These are phyloP conservation scores for Dichomitus squalens DNA, from an alignment of 1,284 basidiomycete species.

Conservation along the genomic window DNA sequence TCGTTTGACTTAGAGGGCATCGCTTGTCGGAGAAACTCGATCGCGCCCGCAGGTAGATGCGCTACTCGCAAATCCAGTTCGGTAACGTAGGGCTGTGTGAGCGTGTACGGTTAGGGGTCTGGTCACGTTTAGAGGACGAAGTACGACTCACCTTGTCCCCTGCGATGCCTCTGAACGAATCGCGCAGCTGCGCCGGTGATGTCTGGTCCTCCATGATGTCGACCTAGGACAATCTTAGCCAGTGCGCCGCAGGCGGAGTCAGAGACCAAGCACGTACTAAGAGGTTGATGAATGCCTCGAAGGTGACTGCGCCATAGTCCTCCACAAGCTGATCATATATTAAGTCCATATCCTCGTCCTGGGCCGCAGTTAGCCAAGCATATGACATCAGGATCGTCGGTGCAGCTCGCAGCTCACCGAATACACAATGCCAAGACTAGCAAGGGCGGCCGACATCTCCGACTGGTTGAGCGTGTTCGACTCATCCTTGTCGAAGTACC, in stretches of 20 bases:
- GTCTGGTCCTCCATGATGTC: constrained; percentile 97
- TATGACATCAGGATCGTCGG: background rate
- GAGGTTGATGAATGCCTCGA: constrained; percentile 94
- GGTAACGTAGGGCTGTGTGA: constrained; percentile 82
- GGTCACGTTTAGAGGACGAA: constrained; percentile 6
- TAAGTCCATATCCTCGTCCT: constrained; percentile 87
- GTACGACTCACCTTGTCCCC: constrained; percentile 72
- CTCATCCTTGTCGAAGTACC: constrained; percentile 95
- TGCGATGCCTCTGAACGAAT: constrained; percentile 92
- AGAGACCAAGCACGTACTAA: constrained; percentile 54
- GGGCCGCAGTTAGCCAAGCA: constrained; percentile 12
- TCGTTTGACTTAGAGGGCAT: constrained; percentile 62
- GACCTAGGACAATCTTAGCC: constrained; percentile 52
- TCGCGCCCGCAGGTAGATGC: constrained; percentile 76
- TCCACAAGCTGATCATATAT: constrained; percentile 85
- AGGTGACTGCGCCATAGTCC: constrained; percentile 89
- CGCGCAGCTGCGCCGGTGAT: constrained; percentile 88
- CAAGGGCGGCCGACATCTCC: constrained; percentile 92
- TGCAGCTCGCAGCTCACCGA: constrained; percentile 61
- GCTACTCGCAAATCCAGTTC: constrained; percentile 91
- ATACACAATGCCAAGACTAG: constrained; percentile 93
- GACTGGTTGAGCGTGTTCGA: constrained; percentile 85
- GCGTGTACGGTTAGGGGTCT: background rate
- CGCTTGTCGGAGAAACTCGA: constrained; percentile 82
- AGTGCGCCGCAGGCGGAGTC: background rate